A percentile compares a stretch with the other conserved stretches of the same genome.
Evolutionary conservation across 2,329 filamentous ascomycete species (phyloP).

Genomic region (Talaromyces sp.): DNA sequence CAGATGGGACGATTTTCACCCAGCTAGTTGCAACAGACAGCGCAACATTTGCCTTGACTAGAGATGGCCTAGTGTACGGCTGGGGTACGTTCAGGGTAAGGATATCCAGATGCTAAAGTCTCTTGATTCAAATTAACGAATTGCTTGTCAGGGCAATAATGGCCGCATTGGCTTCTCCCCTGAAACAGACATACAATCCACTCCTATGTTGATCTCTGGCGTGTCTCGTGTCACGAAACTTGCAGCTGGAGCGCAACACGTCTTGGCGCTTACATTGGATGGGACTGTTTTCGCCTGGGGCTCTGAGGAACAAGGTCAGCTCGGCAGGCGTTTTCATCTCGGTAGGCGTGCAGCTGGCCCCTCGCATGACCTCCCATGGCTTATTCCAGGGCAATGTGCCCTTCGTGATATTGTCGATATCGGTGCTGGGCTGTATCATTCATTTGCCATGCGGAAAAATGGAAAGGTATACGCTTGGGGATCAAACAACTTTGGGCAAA

Average conservation of each 20-base stretch:
- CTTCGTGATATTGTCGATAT: background rate
- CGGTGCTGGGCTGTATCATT: background rate
- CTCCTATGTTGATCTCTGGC: background rate
- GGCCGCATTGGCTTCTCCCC: background rate
- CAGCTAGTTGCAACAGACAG: no score
- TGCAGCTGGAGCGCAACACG: background rate
- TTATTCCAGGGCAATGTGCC: background rate
- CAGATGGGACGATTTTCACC: no score
- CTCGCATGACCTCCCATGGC: background rate
- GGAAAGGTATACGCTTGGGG: background rate
- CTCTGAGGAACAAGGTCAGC: background rate
- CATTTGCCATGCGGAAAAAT: background rate
- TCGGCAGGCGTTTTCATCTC: background rate
- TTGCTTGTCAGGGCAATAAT: background rate
- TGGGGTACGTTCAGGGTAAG: no score
- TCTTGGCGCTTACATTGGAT: background rate
- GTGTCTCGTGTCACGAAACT: background rate
- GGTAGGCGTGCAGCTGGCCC: no score
- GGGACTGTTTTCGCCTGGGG: background rate
- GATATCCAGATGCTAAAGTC: no score
- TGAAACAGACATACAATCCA: background rate
- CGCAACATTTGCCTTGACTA: no score
- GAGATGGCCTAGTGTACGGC: no score
- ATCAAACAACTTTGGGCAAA: background rate
- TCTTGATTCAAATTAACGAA: no score